A percentile compares a stretch with the other conserved stretches of the same genome.
These are phyloP conservation scores for Blastobotrys parvus DNA, from an alignment of 805 yeast genomes.

Conservation along the genomic window DNA sequence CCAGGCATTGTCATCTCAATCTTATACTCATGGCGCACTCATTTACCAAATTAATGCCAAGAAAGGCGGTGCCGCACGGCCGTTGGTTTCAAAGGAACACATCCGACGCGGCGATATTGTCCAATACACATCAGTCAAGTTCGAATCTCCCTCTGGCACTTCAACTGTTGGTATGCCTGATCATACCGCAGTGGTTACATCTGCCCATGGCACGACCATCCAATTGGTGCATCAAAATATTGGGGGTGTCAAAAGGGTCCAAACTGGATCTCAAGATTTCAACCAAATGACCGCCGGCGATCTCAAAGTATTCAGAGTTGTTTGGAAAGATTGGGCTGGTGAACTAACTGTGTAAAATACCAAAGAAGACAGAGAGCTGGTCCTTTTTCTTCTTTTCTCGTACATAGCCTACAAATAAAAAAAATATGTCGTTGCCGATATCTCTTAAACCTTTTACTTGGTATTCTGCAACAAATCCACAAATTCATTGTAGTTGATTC, in stretches of 20 bases:
- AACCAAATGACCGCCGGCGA: conserved; percentile 23
- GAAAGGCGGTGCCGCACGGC: conserved; percentile 3
- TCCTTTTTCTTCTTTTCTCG: no score
- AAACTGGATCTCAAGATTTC: conserved; percentile 23
- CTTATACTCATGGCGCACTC: conserved; percentile 25
- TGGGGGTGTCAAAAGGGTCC: conserved; percentile 25
- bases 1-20: conserved; percentile 23
- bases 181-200: conserved; percentile 29
- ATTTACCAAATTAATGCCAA: conserved; percentile 16
- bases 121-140: conserved; percentile 26
- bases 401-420: background rate
- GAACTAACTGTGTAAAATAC: conserved; percentile 9
- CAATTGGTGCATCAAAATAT: conserved; percentile 27
- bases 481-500: conserved; percentile 93
- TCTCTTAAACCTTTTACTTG: background rate
- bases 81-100: conserved; percentile 15
- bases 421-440: background rate
- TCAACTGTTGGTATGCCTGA: conserved; percentile 26
- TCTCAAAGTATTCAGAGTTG: conserved; percentile 26
- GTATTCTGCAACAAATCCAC: conserved; percentile 58
- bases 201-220: conserved; percentile 10
- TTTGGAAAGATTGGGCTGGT: conserved; percentile 27
- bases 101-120: conserved; percentile 31
- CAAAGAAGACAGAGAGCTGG: background rate
- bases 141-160: conserved; percentile 14